Evolutionary conservation across 805 yeast species (phyloP), one percentile per base, ranked within the genome.

Genomic region (Debaryomyces tyrocola): DNA sequence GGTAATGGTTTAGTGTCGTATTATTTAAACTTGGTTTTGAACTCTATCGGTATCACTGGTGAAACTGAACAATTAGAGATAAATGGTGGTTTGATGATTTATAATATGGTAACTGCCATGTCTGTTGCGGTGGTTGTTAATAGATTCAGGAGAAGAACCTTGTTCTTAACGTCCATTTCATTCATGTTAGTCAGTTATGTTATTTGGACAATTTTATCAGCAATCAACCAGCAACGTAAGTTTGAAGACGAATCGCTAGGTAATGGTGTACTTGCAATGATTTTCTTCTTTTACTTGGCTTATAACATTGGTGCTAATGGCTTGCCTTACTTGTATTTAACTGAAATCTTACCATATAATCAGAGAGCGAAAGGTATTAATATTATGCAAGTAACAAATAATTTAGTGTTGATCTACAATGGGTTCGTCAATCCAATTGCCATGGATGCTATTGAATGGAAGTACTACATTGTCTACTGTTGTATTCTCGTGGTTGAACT

Each of bases 1-100:
- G 83, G 83, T 55, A 77, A 76, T 54, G 80, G 79, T 46, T 62
- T 78, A 48, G 78, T 77, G 21, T 73, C 80, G 4, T 78, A 77
- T 67, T 78, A 78, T 59, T 63, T 79, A 50, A 65, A 70, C 48
- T 68, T 71, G 54, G 84, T 81, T 11, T 69, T 80, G 52, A 57
- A 63, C 47, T 73, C 80, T 20, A 78, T 80, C 57, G 84, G 85
- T 48, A 75, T 80, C 54, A 76, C 77, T 40, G 68, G 66, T n/a
- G 63, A 69, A 20, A 62, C 62, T 41, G 60, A 64, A 45, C 80
- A 79, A 60, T 69, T 79, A 45, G 58, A 74, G 42, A 71, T 79
- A 57, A 79, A 80, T 57, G 83, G 79, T 46, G 73, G 75, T 48
- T 69, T 78, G 51, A 73, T 70, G 73, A 61, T 75, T 47, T 78